Evolutionary conservation across 306 rosid species (phyloP).

Genomic region (Abrus precatorius): DNA sequence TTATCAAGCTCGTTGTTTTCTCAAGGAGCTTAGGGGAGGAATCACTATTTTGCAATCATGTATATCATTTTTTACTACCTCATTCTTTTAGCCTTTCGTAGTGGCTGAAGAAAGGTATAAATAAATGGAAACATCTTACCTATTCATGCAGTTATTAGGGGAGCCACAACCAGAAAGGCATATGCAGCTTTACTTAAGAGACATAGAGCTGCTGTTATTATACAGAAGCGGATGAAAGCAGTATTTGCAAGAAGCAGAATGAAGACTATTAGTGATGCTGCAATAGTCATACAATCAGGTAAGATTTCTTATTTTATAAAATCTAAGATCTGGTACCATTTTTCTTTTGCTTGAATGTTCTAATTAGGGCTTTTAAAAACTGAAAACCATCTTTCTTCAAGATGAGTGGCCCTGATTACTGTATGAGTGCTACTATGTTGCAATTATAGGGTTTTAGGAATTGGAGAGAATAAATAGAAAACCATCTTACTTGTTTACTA

Average conservation of each 20-base stretch:
- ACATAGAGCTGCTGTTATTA: slow-evolving; percentile 76
- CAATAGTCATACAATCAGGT: slow-evolving; percentile 85
- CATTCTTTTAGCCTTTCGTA: slow-evolving; percentile 43
- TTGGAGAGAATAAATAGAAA: no score
- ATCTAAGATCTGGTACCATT: background rate
- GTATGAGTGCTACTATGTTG: background rate
- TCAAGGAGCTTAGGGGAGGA: slow-evolving; percentile 69
- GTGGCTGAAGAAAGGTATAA: slow-evolving; percentile 35
- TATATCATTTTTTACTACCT: slow-evolving; percentile 48
- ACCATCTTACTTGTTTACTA: background rate
- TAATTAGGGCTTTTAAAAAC: slow-evolving; percentile 2
- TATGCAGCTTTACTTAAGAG: slow-evolving; percentile 65
- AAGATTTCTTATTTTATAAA: slow-evolving; percentile 7
- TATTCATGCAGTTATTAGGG: slow-evolving; percentile 77
- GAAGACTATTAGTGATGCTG: slow-evolving; percentile 59
- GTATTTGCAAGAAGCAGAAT: slow-evolving; percentile 60
- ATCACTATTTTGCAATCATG: slow-evolving; percentile 84
- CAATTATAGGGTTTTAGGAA: no score
- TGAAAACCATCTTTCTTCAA: background rate
- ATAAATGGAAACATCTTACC: slow-evolving; percentile 34
- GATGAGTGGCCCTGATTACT: background rate
- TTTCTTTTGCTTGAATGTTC: slow-evolving; percentile 22
- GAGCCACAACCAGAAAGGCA: slow-evolving; percentile 74
- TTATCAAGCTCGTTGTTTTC: slow-evolving; percentile 76
- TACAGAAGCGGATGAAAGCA: slow-evolving; percentile 75